Evolutionary conservation across 2,329 filamentous ascomycete genomes (phyloP).

Genomic region (Raffaelea arxii): DNA sequence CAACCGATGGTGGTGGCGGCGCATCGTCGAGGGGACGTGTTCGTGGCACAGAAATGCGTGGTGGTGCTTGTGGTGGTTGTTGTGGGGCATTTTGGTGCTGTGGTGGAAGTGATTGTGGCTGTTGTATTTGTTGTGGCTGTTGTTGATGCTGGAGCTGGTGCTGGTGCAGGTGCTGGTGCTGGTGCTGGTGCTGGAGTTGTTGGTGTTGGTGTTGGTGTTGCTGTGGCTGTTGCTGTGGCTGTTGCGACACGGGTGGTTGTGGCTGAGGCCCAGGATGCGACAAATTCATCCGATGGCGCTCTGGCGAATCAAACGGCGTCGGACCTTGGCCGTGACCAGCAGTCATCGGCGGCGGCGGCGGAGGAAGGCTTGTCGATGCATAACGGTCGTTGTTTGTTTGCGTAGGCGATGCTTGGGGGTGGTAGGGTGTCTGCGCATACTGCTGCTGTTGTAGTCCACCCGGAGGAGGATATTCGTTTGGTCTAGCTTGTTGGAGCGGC

Average conservation of each 20-base stretch:
- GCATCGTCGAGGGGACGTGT: constrained; percentile 36
- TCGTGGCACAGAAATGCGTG: constrained; percentile 15
- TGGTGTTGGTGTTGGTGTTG: background rate
- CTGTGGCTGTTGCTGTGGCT: no score
- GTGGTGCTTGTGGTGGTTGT: constrained; percentile 11
- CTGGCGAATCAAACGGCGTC: constrained; percentile 39
- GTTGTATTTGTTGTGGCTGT: constrained; percentile 16
- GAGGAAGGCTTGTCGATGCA: constrained; percentile 18
- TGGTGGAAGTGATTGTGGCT: constrained; percentile 21
- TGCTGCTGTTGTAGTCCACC: no score
- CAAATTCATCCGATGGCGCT: constrained; percentile 33
- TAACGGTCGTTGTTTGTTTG: constrained; percentile 30
- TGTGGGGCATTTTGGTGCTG: constrained; percentile 9
- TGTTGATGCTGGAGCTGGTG: no score
- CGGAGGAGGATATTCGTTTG: constrained; percentile 35
- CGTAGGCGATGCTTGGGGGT: constrained; percentile 24
- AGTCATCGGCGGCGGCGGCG: constrained; percentile 19
- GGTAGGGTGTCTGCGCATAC: constrained; percentile 24
- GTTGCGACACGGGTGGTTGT: no score
- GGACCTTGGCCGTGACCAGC: constrained; percentile 20
- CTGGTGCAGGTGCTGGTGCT: constrained; percentile 18
- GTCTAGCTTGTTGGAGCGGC: constrained; percentile 21
- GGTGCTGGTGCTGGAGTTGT: background rate
- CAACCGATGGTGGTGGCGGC: constrained; percentile 38
- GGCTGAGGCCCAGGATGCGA: constrained; percentile 13